Percentiles rank a stretch among this genome's conserved stretches.
Conservation (phyloP, 805 yeast genomes). For the Ogataea paraovalis region DNA sequence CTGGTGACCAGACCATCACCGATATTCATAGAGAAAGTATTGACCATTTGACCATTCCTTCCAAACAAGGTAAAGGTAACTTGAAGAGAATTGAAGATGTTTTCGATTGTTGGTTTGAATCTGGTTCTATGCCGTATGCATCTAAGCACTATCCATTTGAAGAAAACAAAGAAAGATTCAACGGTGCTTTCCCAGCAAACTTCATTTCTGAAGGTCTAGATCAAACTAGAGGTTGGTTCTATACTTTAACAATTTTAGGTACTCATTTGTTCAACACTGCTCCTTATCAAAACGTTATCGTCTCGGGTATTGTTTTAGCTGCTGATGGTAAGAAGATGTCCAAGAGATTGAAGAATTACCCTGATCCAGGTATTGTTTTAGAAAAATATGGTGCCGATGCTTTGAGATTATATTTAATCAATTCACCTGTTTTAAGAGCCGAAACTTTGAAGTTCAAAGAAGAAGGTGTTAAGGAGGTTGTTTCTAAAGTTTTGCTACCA, state of each 20-base stretch:
- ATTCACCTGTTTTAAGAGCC: constrained; percentile 95
- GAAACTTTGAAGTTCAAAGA: constrained; percentile 96
- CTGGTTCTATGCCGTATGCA: constrained; percentile 99
- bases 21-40: constrained; percentile 94
- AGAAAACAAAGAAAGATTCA: constrained; percentile 70
- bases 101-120: constrained; percentile 99
- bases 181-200: constrained; percentile 86
- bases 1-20: constrained; percentile 76
- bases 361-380: constrained; percentile 83
- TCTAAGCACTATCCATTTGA: constrained; percentile 94
- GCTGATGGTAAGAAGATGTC: constrained; percentile 99
- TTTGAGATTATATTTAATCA: constrained; percentile 88
- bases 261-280: constrained; percentile 89
- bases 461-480: constrained; percentile 98
- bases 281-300: constrained; percentile 94
- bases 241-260: constrained; percentile 92
- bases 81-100: constrained; percentile 94
- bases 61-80: constrained; percentile 80
- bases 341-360: constrained; percentile 94
- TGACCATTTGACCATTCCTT: constrained; percentile 90
- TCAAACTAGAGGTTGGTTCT: constrained; percentile 99
- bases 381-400: constrained; percentile 97
- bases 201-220: constrained; percentile 98
- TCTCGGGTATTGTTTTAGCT: constrained; percentile 93
- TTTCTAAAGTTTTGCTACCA: constrained; percentile 90